Percentiles rank a stretch among this genome's conserved stretches.
Evolutionary conservation across 2,329 filamentous ascomycete species (phyloP).

Genomic region (Cercospora canescens): DNA sequence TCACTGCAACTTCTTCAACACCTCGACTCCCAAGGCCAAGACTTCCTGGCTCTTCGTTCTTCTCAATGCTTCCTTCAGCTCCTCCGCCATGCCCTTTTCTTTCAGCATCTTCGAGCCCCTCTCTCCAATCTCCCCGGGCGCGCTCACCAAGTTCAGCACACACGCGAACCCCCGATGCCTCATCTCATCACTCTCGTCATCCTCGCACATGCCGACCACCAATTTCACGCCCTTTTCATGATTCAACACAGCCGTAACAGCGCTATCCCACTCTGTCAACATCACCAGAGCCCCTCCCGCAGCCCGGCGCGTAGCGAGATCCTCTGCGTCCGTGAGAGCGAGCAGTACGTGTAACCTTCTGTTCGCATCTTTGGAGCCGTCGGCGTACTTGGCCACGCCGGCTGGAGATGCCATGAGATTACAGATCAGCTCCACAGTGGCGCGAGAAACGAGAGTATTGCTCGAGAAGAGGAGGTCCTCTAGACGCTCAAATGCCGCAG

Average conservation of each 20-base stretch:
- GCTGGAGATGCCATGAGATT: conserved; percentile 75
- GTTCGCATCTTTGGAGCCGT: conserved; percentile 64
- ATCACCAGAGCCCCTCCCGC: conserved; percentile 87
- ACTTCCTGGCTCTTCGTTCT: conserved; percentile 69
- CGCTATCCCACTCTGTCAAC: conserved; percentile 74
- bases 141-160: conserved; percentile 64
- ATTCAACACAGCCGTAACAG: conserved; percentile 69
- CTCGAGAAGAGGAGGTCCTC: conserved; percentile 82
- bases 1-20: conserved; percentile 14
- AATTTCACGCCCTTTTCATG: conserved; percentile 70
- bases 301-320: conserved; percentile 74
- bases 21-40: conserved; percentile 39
- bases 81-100: conserved; percentile 51
- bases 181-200: conserved; percentile 65
- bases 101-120: conserved; percentile 62
- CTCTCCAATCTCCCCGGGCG: conserved; percentile 65
- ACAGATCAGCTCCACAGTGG: conserved; percentile 84
- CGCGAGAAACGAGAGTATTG: conserved; percentile 75
- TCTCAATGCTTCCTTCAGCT: conserved; percentile 69
- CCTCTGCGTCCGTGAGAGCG: conserved; percentile 83
- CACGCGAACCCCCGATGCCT: conserved; percentile 70
- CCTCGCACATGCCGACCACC: conserved; percentile 77
- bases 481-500: conserved; percentile 65
- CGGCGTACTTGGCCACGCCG: conserved; percentile 68
- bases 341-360: conserved; percentile 80